Percentiles rank a stretch among this genome's conserved stretches.
These are phyloP conservation scores for Podospora fimiseda DNA, from an alignment of 495 filamentous ascomycete genomes.

Conservation along the genomic window DNA sequence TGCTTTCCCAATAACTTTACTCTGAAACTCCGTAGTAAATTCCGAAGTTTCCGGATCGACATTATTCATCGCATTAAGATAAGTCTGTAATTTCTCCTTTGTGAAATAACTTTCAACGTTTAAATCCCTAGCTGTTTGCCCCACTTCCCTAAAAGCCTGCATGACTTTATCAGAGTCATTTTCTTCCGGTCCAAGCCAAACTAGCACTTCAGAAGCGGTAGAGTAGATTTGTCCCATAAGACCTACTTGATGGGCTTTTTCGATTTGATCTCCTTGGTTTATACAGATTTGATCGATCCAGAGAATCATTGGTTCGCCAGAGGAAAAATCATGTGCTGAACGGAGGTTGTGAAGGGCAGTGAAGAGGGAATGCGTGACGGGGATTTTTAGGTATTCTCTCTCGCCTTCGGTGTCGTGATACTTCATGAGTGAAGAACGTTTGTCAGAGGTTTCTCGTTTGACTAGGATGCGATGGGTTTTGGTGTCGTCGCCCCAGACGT, in stretches of 20 bases:
- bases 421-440: no score
- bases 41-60: not conserved
- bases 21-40: not conserved
- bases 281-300: conserved; percentile 29
- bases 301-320: not conserved
- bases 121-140: not conserved
- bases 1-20: not conserved
- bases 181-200: conserved; percentile 22
- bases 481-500: conserved; percentile 5
- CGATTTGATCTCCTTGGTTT: conserved; percentile 20
- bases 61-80: not conserved
- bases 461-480: not conserved
- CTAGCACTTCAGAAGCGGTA: conserved; percentile 12
- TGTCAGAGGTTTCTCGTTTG: no score
- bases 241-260: conserved; percentile 21
- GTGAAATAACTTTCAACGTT: not conserved
- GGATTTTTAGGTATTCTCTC: not conserved
- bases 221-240: conserved; percentile 26
- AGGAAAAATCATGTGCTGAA: not conserved
- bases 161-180: conserved; percentile 4
- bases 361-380: not conserved
- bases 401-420: no score
- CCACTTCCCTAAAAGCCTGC: not conserved
- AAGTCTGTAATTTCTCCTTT: not conserved
- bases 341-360: not conserved